Evolutionary conservation across 106 monocot genomes (phyloP).

Genomic region (Ottelia alismoides): DNA sequence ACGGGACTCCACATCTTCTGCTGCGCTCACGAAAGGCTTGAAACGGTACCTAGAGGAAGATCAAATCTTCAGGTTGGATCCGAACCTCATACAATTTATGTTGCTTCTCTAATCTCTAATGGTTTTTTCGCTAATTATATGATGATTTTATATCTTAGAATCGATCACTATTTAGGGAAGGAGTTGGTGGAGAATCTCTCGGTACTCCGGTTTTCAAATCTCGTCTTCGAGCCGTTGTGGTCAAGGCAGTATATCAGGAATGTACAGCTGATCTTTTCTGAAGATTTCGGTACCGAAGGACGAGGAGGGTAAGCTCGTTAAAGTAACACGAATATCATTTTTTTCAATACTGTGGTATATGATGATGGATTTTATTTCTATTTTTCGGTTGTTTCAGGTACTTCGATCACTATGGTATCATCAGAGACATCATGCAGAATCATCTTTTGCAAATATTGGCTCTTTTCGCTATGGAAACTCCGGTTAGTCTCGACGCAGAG

Average conservation of each 20-base stretch:
- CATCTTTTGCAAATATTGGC: slow-evolving; percentile 78
- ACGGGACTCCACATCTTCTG: slow-evolving; percentile 64
- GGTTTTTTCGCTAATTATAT: background rate
- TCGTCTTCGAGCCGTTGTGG: slow-evolving; percentile 78
- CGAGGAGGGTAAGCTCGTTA: slow-evolving; percentile 62
- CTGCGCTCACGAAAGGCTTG: slow-evolving; percentile 41
- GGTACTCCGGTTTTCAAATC: slow-evolving; percentile 87
- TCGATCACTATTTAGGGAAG: slow-evolving; percentile 90
- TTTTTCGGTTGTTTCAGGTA: too few relatives aligned
- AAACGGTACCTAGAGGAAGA: slow-evolving; percentile 61
- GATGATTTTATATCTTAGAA: slow-evolving; percentile 21
- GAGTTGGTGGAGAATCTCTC: slow-evolving; percentile 90
- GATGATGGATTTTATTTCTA: too few relatives aligned
- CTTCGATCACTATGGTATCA: slow-evolving; percentile 84
- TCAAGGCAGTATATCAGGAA: slow-evolving; percentile 75
- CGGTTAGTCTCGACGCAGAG: slow-evolving; percentile 76
- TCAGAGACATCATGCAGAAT: slow-evolving; percentile 90
- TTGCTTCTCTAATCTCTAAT: background rate
- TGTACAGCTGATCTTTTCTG: slow-evolving; percentile 80
- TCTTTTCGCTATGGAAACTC: slow-evolving; percentile 86
- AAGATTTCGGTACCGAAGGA: slow-evolving; percentile 87
- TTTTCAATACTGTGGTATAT: background rate
- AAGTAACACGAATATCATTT: background rate
- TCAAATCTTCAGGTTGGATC: slow-evolving; percentile 90
- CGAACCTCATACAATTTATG: too few relatives aligned